These are phyloP conservation scores for Leucocoprinus birnbaumii DNA, from an alignment of 768 basidiomycete species.

Conservation along the genomic window DNA sequence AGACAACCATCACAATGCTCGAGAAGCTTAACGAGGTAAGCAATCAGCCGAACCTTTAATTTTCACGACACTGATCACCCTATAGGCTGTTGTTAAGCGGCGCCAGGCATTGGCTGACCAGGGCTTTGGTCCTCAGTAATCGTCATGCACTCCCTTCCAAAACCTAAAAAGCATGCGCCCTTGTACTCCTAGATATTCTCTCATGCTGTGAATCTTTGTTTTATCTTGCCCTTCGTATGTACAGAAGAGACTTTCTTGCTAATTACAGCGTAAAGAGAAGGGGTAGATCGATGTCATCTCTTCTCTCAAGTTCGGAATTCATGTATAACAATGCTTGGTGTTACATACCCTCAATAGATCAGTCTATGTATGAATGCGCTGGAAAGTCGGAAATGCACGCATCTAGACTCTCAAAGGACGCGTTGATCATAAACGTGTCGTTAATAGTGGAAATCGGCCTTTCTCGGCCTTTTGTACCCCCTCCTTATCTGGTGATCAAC, in stretches of 20 bases:
- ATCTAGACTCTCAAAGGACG: no score
- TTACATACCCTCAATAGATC: not conserved
- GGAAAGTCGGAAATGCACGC: no score
- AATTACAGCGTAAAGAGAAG: not conserved
- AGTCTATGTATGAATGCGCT: not conserved
- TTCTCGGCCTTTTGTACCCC: no score
- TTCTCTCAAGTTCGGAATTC: not conserved
- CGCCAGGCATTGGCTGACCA: conserved; percentile 35
- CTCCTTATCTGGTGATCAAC: no score
- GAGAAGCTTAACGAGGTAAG: conserved; percentile 60
- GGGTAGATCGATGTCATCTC: not conserved
- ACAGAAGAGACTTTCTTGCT: not conserved
- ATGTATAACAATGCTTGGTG: not conserved
- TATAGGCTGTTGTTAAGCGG: conserved; percentile 42
- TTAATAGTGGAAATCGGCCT: no score
- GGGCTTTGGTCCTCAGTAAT: conserved; percentile 4
- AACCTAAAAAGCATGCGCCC: not conserved
- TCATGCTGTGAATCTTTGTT: not conserved
- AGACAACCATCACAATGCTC: conserved; percentile 72
- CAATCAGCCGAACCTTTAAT: not conserved
- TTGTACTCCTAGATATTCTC: not conserved
- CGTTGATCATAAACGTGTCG: no score
- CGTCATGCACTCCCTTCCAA: not conserved
- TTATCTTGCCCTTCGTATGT: not conserved
- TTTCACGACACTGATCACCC: not conserved